Evolutionary conservation across 78 protist species (phyloP).

Genomic region (Chrysochromulina parva): DNA sequence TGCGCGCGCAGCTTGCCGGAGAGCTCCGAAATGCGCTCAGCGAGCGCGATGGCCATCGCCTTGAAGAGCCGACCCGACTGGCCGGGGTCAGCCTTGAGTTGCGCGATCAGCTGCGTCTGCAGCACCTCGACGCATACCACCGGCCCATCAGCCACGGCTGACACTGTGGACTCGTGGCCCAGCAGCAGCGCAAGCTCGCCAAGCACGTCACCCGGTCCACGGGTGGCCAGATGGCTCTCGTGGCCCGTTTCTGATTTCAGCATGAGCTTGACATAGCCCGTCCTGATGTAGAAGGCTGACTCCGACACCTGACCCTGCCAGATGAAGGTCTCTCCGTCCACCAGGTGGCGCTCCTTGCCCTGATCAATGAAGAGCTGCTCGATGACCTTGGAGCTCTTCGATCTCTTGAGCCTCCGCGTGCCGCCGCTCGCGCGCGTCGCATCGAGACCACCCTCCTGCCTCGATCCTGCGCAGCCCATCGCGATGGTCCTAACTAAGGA

Average conservation of each 20-base stretch:
- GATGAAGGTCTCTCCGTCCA: neutral
- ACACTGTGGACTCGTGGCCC: neutral
- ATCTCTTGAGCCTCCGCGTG: too few relatives aligned
- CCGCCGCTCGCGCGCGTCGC: too few relatives aligned
- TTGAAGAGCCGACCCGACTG: neutral
- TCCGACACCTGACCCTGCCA: neutral
- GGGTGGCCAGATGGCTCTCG: neutral
- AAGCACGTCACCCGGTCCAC: neutral
- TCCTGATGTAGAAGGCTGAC: neutral
- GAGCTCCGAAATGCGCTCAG: slow-evolving; percentile 18
- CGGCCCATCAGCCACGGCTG: neutral
- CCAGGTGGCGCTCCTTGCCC: neutral
- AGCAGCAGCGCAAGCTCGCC: slow-evolving; percentile 1
- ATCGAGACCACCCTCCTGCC: too few relatives aligned
- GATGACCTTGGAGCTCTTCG: neutral
- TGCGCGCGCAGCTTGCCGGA: neutral
- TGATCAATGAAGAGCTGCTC: neutral
- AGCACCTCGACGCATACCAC: neutral
- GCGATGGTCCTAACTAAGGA: too few relatives aligned
- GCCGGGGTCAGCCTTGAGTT: neutral
- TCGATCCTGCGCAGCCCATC: too few relatives aligned
- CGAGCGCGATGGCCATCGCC: neutral
- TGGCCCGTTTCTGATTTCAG: neutral
- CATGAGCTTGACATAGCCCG: neutral
- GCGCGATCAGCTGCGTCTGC: neutral